Conservation (phyloP, 495 filamentous ascomycete species). For the Aspergillus incahuasiensis region DNA sequence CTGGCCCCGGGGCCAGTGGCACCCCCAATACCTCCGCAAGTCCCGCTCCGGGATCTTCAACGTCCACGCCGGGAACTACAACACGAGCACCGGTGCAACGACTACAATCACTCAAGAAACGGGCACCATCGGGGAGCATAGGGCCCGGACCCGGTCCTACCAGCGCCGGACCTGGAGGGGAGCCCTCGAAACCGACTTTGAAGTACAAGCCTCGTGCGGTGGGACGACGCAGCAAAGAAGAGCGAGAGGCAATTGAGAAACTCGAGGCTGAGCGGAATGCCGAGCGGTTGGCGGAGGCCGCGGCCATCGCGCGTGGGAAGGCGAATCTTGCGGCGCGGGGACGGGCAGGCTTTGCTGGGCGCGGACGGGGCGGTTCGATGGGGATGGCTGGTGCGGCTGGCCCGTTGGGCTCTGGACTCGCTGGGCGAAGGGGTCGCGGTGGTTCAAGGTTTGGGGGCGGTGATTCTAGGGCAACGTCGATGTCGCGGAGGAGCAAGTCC, state of each 20-base stretch:
- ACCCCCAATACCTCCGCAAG: slow-evolving; percentile 16
- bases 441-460: slow-evolving; percentile 22
- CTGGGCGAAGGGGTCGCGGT: slow-evolving; percentile 26
- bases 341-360: slow-evolving; percentile 8
- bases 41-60: neutral
- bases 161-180: slow-evolving; percentile 10
- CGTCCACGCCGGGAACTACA: slow-evolving; percentile 15
- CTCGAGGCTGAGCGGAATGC: slow-evolving; percentile 44
- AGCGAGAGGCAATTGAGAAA: slow-evolving; percentile 46
- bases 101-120: slow-evolving; percentile 41
- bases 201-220: slow-evolving; percentile 47
- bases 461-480: slow-evolving; percentile 24
- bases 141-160: slow-evolving; percentile 5
- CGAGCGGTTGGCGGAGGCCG: slow-evolving; percentile 41
- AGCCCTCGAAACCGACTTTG: slow-evolving; percentile 35
- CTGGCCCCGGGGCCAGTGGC: slow-evolving; percentile 8
- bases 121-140: slow-evolving; percentile 37
- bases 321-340: slow-evolving; percentile 17
- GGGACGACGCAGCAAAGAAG: slow-evolving; percentile 47
- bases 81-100: slow-evolving; percentile 38
- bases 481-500: slow-evolving; percentile 27
- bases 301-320: slow-evolving; percentile 36
- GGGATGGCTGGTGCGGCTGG: slow-evolving; percentile 26
- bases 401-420: slow-evolving; percentile 28
- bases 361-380: slow-evolving; percentile 21